Conservation (phyloP, 345 rosid genomes). For the Eucalyptus erythrocorys region DNA sequence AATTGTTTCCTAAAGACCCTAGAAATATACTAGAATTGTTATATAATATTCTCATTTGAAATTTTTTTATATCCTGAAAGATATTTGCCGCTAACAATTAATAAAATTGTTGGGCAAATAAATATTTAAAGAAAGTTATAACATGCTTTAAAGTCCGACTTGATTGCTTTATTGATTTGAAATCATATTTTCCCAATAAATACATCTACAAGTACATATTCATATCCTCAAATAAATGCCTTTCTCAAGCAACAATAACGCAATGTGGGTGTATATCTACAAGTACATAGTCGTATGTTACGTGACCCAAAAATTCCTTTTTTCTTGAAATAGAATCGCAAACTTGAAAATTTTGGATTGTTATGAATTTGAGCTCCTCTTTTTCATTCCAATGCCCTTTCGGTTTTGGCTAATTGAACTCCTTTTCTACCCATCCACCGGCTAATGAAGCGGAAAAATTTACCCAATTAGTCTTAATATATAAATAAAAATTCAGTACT, state of each 20-base stretch:
- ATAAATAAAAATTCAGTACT: not conserved
- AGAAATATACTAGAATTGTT: too few relatives aligned
- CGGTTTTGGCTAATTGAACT: not conserved
- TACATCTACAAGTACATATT: not conserved
- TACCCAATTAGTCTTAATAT: not conserved
- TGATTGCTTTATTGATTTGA: too few relatives aligned
- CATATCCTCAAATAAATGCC: not conserved
- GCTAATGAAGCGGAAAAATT: not conserved
- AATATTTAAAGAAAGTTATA: too few relatives aligned
- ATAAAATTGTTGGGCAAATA: too few relatives aligned
- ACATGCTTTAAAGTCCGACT: fast-evolving
- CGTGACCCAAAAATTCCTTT: not conserved
- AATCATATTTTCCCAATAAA: too few relatives aligned
- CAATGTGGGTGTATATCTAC: too few relatives aligned
- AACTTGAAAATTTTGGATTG: not conserved
- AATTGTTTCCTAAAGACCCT: too few relatives aligned
- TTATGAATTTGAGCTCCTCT: not conserved
- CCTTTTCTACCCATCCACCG: not conserved
- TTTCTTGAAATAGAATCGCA: not conserved
- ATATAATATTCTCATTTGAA: too few relatives aligned
- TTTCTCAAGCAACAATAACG: not conserved
- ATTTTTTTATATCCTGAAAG: too few relatives aligned
- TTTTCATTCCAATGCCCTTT: not conserved
- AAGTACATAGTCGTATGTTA: too few relatives aligned
- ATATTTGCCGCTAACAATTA: too few relatives aligned